Base-by-base conservation (phyloP, 306 rosid species). In the Benincasa hispida region DNA sequence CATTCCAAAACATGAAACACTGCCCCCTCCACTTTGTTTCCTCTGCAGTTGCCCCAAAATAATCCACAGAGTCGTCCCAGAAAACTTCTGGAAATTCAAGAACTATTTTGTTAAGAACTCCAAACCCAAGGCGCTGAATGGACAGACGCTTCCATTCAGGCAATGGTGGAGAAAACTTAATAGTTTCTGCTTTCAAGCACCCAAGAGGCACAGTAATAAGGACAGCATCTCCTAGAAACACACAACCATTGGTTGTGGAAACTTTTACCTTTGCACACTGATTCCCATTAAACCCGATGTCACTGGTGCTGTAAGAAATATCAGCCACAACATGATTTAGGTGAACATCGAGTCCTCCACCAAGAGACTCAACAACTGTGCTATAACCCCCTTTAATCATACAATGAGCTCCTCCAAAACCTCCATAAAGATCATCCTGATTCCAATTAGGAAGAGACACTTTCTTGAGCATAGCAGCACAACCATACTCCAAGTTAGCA, bases 401-500 rank as follows among this genome's bases (percentile, higher is more conserved):
- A 82, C 99, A 95, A 85, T 95, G 99, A 81, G 99, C 96, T 78
- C 99, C 99, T 61, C 99, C 99, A 90, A 92, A 95, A 50, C 99
- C 99, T 77, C 99, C 99, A 81, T 95, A 95, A 60, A 87, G 92
- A 84, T 95, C 99, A 82, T 95, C 99, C 75, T 95, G 99, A 82
- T 95, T 95, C 99, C 99, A 95, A 80, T 90, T 70, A 77, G 99
- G 98, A 82, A 95, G 99, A 81, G 99, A 95, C 35, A 95, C 97
- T 50, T 95, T 89, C 84, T 85, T 89, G 76, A 95, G 99, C 54
- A 76, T 80, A 82, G 99, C 91, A 78, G 99, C 99, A 88, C 99
- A 95, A 25, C 99, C 99, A 86, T 95, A 95, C 86, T 95, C 99
- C 82, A 95, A 87, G 82, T 95, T 87, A 81, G 99, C 99, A 85